These are phyloP conservation scores for Fonsecaea multimorphosa DNA, from an alignment of 2,329 filamentous ascomycete genomes.

Conservation along the genomic window DNA sequence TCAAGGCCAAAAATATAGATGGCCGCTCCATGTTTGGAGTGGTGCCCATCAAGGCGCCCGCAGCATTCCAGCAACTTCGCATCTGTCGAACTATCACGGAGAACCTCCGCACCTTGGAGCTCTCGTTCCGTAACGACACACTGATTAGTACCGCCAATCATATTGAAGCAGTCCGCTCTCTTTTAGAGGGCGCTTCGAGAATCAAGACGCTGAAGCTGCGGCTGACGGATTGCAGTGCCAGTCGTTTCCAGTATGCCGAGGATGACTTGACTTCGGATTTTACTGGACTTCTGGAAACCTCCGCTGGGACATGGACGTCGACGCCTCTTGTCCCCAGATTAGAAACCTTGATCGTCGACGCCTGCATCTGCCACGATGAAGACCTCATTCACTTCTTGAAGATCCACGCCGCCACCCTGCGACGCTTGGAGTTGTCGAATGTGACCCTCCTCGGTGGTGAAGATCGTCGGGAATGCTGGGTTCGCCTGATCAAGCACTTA, in stretches of 20 bases:
- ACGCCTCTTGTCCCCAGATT: slow-evolving; percentile 28
- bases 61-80: slow-evolving; percentile 26
- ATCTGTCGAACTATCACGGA: slow-evolving; percentile 29
- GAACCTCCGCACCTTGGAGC: slow-evolving; percentile 25
- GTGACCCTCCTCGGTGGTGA: slow-evolving; percentile 32
- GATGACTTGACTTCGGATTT: slow-evolving; percentile 32
- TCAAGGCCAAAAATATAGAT: slow-evolving; percentile 29
- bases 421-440: slow-evolving; percentile 31
- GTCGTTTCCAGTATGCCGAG: slow-evolving; percentile 25
- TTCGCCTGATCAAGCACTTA: slow-evolving; percentile 31
- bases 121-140: slow-evolving; percentile 32
- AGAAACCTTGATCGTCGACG: slow-evolving; percentile 28
- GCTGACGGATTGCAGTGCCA: slow-evolving; percentile 31
- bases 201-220: slow-evolving; percentile 27
- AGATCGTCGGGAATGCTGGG: slow-evolving; percentile 37
- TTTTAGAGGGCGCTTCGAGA: slow-evolving; percentile 27
- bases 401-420: slow-evolving; percentile 32
- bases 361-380: slow-evolving; percentile 33
- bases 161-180: slow-evolving; percentile 25
- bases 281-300: slow-evolving; percentile 26
- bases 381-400: slow-evolving; percentile 35
- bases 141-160: slow-evolving; percentile 25
- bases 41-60: slow-evolving; percentile 23
- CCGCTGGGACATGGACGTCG: slow-evolving; percentile 27
- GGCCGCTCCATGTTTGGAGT: slow-evolving; percentile 28